Percentiles rank a stretch among this genome's conserved stretches.
phyloP scores from a whole-genome alignment of 2,329 filamentous ascomycete species.

The Botrytis medusae region DNA sequence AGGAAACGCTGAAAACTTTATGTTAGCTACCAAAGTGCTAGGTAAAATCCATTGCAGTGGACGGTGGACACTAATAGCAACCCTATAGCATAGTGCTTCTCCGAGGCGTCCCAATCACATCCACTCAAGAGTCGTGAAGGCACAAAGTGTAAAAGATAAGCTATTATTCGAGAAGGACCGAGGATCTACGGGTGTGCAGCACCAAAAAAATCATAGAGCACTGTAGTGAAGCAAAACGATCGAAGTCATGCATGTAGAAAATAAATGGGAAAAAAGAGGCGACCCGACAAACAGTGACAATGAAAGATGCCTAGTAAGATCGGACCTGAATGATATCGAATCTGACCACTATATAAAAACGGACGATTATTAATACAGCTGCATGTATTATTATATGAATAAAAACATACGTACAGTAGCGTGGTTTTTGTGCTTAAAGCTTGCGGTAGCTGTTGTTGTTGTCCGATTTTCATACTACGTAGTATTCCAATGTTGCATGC shows the following conservation, averaged over 20 bases:
- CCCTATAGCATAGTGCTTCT: background rate
- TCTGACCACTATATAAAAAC: background rate
- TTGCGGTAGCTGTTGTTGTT: background rate
- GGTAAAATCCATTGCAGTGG: background rate
- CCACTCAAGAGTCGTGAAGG: background rate
- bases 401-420: background rate
- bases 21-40: background rate
- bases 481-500: conserved; percentile 18
- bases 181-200: background rate
- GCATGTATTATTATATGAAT: background rate
- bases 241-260: conserved; percentile 13
- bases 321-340: background rate
- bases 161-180: background rate
- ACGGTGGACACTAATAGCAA: background rate
- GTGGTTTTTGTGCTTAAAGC: background rate
- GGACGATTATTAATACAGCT: conserved; percentile 1
- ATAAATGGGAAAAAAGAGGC: conserved; percentile 5
- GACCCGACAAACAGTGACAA: background rate
- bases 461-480: conserved; percentile 16
- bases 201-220: background rate
- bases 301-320: background rate
- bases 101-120: background rate
- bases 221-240: background rate
- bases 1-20: conserved; percentile 3
- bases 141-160: background rate